Base-by-base conservation (phyloP, 2,329 filamentous ascomycete genomes). In the Sporothrix luriei region DNA sequence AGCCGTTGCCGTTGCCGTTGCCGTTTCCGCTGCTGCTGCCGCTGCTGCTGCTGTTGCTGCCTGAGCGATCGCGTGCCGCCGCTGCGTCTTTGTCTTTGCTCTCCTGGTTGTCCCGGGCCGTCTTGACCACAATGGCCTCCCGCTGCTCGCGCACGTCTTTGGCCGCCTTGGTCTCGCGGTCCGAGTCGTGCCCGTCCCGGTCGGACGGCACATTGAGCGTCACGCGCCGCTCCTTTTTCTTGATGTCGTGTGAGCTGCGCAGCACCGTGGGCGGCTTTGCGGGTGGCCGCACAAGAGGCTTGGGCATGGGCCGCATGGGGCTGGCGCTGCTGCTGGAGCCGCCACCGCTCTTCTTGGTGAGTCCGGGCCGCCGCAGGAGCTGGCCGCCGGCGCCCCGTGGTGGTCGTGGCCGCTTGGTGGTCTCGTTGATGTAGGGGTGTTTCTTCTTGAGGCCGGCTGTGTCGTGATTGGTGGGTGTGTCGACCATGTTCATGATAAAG, bases 401-500 rank as follows among this genome's bases (percentile, higher is more conserved):
- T 7, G 66, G 72, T 5, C 62, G 64, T 38, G 51, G 61, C 62
- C 70, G 71, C 74, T 70, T 64, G 68, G 68, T 46, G 74, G 73
- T 55, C 33, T 69, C 71, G 29, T 83, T 82, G 49, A 95, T 83
- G 71, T 92, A 91, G 11, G 88, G 83, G 76, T 92, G 89, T 75
- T 90, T 84, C 65, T 87, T 84, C 62, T 87, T 84, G 52, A 96
- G 82, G 75, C 85, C 87, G 40, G 86, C 85, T 68, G 84, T 79
- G 73, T 92, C 87, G 68, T 84, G 81, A 75, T 90, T 89, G 73
- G 84, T 86, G 2, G 90, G 91, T 16, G 88, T 88, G 69, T 85
- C 87, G 67, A 87, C 88, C 68, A 97, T 81, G 78, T 97, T 97
- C 90, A 97, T 94, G 76, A 92, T 90, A 79, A 97, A 91, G 51